Evolutionary conservation across 306 rosid species (phyloP).

Genomic region (Quercus rubra): DNA sequence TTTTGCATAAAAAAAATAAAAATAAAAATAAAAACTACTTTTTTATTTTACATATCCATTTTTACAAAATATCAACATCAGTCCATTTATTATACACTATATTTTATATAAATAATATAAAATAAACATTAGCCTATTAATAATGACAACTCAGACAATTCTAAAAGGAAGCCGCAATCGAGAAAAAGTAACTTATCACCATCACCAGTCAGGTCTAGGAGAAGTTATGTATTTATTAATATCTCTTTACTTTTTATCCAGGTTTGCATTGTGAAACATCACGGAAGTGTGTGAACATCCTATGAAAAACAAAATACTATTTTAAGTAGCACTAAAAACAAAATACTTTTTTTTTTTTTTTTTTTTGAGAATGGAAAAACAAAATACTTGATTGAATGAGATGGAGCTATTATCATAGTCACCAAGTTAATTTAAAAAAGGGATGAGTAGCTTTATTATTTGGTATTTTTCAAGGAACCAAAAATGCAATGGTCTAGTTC

Average conservation of each 20-base stretch:
- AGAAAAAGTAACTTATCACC: slow-evolving; percentile 72
- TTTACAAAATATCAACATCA: too few relatives aligned
- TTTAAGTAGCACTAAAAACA: not conserved
- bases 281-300: slow-evolving; percentile 12
- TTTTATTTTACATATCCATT: too few relatives aligned
- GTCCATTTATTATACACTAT: too few relatives aligned
- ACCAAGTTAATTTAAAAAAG: not conserved
- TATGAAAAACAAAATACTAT: slow-evolving; percentile 10
- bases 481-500: not conserved
- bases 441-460: not conserved
- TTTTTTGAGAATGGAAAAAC: too few relatives aligned
- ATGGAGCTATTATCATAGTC: not conserved
- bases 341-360: not conserved
- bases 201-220: slow-evolving; percentile 76
- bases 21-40: too few relatives aligned
- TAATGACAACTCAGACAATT: slow-evolving; percentile 63
- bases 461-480: not conserved
- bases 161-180: slow-evolving; percentile 75
- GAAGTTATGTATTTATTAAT: slow-evolving; percentile 62
- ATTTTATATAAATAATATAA: too few relatives aligned
- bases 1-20: too few relatives aligned
- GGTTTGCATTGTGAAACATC: slow-evolving; percentile 23
- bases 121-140: too few relatives aligned
- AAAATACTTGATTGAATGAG: not conserved
- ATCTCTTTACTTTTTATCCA: slow-evolving; percentile 16